phyloP scores from a whole-genome alignment of 2,329 filamentous ascomycete species.

The Arthrobotrys musiformis region DNA sequence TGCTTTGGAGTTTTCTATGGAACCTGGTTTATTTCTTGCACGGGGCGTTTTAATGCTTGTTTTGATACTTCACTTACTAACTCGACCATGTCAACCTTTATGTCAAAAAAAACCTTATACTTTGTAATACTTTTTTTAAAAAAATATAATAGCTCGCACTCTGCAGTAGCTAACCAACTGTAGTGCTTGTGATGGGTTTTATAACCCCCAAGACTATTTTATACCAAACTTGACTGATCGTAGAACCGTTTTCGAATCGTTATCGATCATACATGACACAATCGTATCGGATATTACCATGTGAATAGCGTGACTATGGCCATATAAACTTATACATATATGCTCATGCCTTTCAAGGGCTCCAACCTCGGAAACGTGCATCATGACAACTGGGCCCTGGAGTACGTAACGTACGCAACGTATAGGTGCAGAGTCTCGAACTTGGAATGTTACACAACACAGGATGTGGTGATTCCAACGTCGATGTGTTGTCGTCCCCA shows the following conservation, averaged over 20 bases:
- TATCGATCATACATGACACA: too few species aligned
- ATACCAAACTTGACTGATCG: too few species aligned
- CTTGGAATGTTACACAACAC: neutral
- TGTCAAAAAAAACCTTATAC: too few species aligned
- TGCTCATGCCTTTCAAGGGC: too few species aligned
- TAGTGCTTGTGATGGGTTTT: neutral
- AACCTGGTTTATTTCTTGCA: neutral
- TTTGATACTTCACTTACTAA: neutral
- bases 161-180: neutral
- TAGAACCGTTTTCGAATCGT: too few species aligned
- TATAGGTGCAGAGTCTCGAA: neutral
- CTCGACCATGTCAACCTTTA: neutral
- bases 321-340: too few species aligned
- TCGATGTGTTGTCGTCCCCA: slow-evolving; percentile 46
- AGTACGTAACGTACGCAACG: too few species aligned
- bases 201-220: neutral
- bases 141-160: neutral
- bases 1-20: slow-evolving; percentile 2
- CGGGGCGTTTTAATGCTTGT: neutral
- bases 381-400: too few species aligned
- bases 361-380: too few species aligned
- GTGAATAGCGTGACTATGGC: too few species aligned
- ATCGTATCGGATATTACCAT: too few species aligned
- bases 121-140: neutral
- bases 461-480: neutral